Conservation (phyloP, 2,329 filamentous ascomycete genomes). For the Trichoderma atroviride region DNA sequence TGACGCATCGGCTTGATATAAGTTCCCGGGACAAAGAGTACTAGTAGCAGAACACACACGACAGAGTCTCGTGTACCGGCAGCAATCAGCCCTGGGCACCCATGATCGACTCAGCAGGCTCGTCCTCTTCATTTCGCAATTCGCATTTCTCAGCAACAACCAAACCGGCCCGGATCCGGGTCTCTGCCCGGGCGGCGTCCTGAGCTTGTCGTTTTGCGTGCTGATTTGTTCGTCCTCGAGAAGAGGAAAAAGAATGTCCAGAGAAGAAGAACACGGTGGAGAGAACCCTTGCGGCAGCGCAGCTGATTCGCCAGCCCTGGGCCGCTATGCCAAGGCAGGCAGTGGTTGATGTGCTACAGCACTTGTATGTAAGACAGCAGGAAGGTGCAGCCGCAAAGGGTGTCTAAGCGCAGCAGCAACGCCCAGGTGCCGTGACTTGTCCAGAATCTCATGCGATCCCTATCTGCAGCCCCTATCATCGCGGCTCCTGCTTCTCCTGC, state of each 20-base stretch:
- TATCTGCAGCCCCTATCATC: neutral
- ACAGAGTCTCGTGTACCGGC: neutral
- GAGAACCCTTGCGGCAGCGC: neutral
- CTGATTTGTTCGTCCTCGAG: neutral
- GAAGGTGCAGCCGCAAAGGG: slow-evolving; percentile 11
- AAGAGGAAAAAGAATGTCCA: neutral
- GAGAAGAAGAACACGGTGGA: neutral
- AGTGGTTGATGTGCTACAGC: neutral
- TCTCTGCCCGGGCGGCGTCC: slow-evolving; percentile 2
- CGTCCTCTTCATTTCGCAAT: neutral
- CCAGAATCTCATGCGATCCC: neutral
- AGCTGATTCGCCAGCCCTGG: slow-evolving; percentile 20
- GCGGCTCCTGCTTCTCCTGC: neutral
- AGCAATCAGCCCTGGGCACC: neutral
- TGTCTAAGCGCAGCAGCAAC: neutral
- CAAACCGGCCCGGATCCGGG: slow-evolving; percentile 18
- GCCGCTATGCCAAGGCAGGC: neutral
- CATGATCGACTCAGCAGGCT: slow-evolving; percentile 13
- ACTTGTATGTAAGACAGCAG: slow-evolving; percentile 1
- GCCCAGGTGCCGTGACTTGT: slow-evolving; percentile 16
- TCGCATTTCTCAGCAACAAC: neutral
- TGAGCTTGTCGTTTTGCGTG: neutral
- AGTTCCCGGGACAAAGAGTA: neutral
- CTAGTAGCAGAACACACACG: neutral
- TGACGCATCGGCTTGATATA: neutral